Percentiles rank a stretch among this genome's conserved stretches.
These are phyloP conservation scores for Tuber aestivum DNA, from an alignment of 495 filamentous ascomycete species.

Conservation along the genomic window DNA sequence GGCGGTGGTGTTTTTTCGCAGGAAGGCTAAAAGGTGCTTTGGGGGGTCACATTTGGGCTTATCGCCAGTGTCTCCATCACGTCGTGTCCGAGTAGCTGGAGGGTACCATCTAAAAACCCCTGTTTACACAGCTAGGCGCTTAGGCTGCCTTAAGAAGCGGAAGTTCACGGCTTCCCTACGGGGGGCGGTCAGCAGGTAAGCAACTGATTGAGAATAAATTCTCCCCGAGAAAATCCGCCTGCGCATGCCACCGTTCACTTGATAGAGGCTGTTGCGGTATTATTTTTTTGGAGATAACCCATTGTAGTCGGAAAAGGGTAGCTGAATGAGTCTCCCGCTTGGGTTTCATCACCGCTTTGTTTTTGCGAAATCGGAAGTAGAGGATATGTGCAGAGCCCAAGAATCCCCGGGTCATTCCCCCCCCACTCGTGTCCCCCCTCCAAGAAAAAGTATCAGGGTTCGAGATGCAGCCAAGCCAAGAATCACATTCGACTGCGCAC, in stretches of 20 bases:
- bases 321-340: conserved; percentile 34
- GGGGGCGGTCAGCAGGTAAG: not conserved
- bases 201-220: too few species aligned
- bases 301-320: not conserved
- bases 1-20: too few species aligned
- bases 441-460: not conserved
- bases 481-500: too few species aligned
- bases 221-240: not conserved
- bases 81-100: too few species aligned
- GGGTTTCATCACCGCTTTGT: not conserved
- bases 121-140: not conserved
- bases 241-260: not conserved
- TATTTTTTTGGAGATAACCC: not conserved
- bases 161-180: not conserved
- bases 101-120: too few species aligned
- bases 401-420: too few species aligned
- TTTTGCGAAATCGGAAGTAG: not conserved
- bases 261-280: not conserved
- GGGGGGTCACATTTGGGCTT: too few species aligned
- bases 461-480: too few species aligned
- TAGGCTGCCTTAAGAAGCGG: not conserved
- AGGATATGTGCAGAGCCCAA: too few species aligned
- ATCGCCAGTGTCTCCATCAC: too few species aligned
- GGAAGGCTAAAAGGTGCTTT: too few species aligned
- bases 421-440: not conserved